Percentiles rank a stretch among this genome's conserved stretches.
phyloP scores from a whole-genome alignment of 2,329 filamentous ascomycete genomes.

The Trichophyton schoenleinii region DNA sequence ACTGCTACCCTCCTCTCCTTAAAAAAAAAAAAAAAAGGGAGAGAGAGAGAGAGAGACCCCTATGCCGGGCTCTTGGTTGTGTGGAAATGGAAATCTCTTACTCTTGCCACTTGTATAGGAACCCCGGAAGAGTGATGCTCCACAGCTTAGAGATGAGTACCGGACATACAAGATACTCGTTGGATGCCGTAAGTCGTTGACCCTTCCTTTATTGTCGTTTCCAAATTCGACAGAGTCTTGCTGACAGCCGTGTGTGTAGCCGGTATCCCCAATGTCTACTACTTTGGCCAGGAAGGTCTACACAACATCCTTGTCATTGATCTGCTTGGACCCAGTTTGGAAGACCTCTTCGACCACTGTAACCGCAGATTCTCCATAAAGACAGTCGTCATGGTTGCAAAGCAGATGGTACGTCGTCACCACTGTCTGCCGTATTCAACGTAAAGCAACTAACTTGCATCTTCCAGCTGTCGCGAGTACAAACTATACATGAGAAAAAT shows the following conservation, averaged over 20 bases:
- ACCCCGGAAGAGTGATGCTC: constrained; percentile 96
- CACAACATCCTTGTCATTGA: constrained; percentile 99
- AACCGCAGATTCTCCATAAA: constrained; percentile 90
- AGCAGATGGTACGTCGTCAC: constrained; percentile 66
- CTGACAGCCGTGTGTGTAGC: constrained; percentile 41
- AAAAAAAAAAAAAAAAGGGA: no score
- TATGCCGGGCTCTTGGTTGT: constrained; percentile 5
- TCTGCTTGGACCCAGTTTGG: constrained; percentile 81
- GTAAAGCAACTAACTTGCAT: background rate
- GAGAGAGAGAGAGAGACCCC: no score
- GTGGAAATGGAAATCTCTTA: background rate
- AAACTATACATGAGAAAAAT: constrained; percentile 96
- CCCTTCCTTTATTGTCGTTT: background rate
- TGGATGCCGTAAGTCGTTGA: constrained; percentile 76
- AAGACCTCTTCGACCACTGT: constrained; percentile 96
- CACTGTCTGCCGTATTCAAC: constrained; percentile 18
- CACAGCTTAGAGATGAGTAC: constrained; percentile 95
- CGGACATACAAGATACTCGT: constrained; percentile 99
- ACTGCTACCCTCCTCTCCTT: no score
- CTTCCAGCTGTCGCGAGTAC: constrained; percentile 72
- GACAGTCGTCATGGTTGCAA: constrained; percentile 97
- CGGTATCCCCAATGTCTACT: constrained; percentile 98
- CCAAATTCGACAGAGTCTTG: background rate
- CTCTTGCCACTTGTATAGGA: constrained; percentile 47
- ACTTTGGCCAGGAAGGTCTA: constrained; percentile 94